Evolutionary conservation across 2,329 filamentous ascomycete genomes (phyloP).

Genomic region (Penicillium sp.): DNA sequence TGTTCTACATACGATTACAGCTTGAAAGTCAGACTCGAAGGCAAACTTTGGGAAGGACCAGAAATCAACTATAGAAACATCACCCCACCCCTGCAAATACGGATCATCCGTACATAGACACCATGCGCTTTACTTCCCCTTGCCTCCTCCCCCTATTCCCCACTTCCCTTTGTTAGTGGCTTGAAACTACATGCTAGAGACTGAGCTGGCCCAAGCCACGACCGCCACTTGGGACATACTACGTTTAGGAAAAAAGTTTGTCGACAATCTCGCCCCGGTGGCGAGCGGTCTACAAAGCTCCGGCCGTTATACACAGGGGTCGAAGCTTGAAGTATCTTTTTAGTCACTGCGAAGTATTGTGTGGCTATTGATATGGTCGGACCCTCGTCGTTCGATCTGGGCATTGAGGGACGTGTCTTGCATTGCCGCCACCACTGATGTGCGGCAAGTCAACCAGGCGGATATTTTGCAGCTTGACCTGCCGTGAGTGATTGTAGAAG

Average conservation of each 20-base stretch:
- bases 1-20: background rate
- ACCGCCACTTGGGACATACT: background rate
- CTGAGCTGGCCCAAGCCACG: constrained; percentile 5
- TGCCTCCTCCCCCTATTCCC: constrained; percentile 15
- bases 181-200: constrained; percentile 1
- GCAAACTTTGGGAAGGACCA: background rate
- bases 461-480: background rate
- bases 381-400: background rate
- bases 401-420: constrained; percentile 17
- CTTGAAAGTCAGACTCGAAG: background rate
- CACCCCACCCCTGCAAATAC: background rate
- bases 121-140: background rate
- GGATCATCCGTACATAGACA: background rate
- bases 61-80: background rate
- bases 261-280: constrained; percentile 1
- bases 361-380: background rate
- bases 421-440: constrained; percentile 22
- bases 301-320: background rate
- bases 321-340: constrained; percentile 7
- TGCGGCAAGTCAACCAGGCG: background rate
- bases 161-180: constrained; percentile 1
- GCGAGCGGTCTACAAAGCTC: constrained; percentile 4
- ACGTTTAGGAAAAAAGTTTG: background rate
- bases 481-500: background rate
- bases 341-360: constrained; percentile 17